Evolutionary conservation across 2,329 filamentous ascomycete genomes (phyloP), one percentile per base, ranked within the genome.

Genomic region (Exophiala lecanii-corni): DNA sequence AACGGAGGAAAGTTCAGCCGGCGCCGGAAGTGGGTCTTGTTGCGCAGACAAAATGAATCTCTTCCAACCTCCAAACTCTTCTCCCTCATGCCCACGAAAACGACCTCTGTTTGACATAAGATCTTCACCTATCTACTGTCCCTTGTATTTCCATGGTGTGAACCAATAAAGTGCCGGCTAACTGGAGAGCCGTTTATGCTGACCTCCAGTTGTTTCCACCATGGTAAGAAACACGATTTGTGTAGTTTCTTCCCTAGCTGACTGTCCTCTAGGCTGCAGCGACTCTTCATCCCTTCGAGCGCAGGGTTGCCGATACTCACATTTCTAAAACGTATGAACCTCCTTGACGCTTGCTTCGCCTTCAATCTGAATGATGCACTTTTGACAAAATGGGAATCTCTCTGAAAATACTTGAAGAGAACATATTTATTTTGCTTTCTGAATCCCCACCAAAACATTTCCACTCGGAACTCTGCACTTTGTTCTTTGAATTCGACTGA

Each of bases 301-400:
- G 76, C 62, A 86, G 86, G 61, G 81, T 94, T 45, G 84, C 89
- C 56, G 84, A 89, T 55, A 80, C 89, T 57, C 91, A 88, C 61
- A 81, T 87, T 36, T 85, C 86, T 23, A 98, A 97, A 69, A 87
- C 82, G 92, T 95, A 82, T 70, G 83, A 21, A 13, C 15, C 43
- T 39, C 43, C 41, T 19, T 43, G 49, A n/a, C 35, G 59, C 41
- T 38, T 21, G 41, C 35, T 50, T 59, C 54, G 59, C 59, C 59
- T 56, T 64, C 59, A 58, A 60, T 71, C 58, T 73, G 80, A 74
- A 94, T 94, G 89, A 94, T 86, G 78, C 62, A 73, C 76, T 71
- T 71, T 76, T 82, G 82, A 86, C 83, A 94, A 95, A 78, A 81
- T 98, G 92, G 92, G 92, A 98, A 98, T 98, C 92, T 98, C 94